phyloP scores from a whole-genome alignment of 495 filamentous ascomycete species.

The Evernia prunastri region DNA sequence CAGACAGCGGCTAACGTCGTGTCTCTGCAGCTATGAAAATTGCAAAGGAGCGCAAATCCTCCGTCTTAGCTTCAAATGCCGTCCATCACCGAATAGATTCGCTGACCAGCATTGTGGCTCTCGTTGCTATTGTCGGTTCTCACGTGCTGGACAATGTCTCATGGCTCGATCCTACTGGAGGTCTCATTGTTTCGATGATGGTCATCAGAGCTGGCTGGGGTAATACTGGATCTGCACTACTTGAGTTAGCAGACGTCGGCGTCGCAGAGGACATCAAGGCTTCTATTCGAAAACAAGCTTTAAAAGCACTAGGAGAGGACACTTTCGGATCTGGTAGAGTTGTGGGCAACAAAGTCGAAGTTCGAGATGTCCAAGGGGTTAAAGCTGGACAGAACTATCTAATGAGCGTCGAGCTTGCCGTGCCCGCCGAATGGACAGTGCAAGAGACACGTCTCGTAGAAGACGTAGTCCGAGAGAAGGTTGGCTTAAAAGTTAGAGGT shows the following conservation, averaged over 20 bases:
- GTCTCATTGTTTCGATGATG: slow-evolving; percentile 82
- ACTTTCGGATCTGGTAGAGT: slow-evolving; percentile 22
- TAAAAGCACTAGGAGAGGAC: slow-evolving; percentile 47
- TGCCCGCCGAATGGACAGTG: slow-evolving; percentile 66
- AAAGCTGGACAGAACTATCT: slow-evolving; percentile 95
- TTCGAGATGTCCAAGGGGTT: slow-evolving; percentile 72
- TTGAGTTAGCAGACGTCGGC: slow-evolving; percentile 83
- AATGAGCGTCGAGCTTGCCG: slow-evolving; percentile 76
- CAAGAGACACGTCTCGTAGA: slow-evolving; percentile 63
- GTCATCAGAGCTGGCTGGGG: slow-evolving; percentile 84
- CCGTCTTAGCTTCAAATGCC: slow-evolving; percentile 93
- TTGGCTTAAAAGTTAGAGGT: slow-evolving; percentile 71
- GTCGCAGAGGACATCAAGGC: slow-evolving; percentile 75
- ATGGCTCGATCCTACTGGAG: slow-evolving; percentile 94
- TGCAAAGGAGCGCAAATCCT: slow-evolving; percentile 87
- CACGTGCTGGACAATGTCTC: slow-evolving; percentile 74
- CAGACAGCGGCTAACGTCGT: neutral
- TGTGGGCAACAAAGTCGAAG: slow-evolving; percentile 47
- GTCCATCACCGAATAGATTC: slow-evolving; percentile 95
- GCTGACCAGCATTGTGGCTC: slow-evolving; percentile 85
- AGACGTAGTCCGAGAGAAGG: slow-evolving; percentile 56
- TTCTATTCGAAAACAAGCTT: slow-evolving; percentile 57
- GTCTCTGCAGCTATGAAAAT: slow-evolving; percentile 78
- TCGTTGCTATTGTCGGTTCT: slow-evolving; percentile 80
- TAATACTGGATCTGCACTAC: slow-evolving; percentile 73